Evolutionary conservation across 106 monocot species (phyloP).

Genomic region (Alisma plantagoaquatica): DNA sequence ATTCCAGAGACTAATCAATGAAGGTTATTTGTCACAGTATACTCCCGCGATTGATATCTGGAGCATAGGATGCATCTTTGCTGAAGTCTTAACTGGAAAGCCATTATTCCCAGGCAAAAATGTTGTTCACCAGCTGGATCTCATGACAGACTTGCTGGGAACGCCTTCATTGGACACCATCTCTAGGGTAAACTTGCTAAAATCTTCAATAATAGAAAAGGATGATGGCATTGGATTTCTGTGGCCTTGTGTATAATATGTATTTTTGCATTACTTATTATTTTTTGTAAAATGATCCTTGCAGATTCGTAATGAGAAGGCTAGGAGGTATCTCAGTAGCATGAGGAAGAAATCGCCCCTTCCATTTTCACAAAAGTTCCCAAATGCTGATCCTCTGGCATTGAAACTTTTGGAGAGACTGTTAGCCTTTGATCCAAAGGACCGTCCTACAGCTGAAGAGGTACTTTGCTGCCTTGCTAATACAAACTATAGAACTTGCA

Average conservation of each 20-base stretch:
- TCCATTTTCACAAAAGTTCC: constrained; percentile 71
- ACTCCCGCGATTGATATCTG: constrained; percentile 92
- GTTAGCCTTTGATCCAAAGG: constrained; percentile 86
- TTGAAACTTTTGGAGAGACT: constrained; percentile 73
- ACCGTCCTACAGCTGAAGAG: constrained; percentile 85
- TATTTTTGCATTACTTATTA: too few relatives aligned
- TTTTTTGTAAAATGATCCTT: too few relatives aligned
- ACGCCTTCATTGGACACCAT: constrained; percentile 85
- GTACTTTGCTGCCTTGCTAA: constrained; percentile 15
- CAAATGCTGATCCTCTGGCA: constrained; percentile 74
- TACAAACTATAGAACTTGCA: too few relatives aligned
- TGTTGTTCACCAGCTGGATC: constrained; percentile 37
- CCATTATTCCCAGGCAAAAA: constrained; percentile 96
- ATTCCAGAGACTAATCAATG: too few relatives aligned
- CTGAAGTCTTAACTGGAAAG: constrained; percentile 86
- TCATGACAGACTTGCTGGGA: constrained; percentile 46
- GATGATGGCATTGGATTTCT: too few relatives aligned
- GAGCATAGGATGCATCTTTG: constrained; percentile 99
- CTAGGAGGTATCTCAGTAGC: constrained; percentile 64
- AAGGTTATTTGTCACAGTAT: constrained; percentile 83
- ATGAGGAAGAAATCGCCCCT: constrained; percentile 78
- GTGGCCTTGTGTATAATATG: too few relatives aligned
- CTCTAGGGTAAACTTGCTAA: constrained; percentile 48
- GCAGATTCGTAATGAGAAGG: constrained; percentile 92
- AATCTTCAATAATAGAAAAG: background rate